Base-by-base conservation (phyloP, 2,329 filamentous ascomycete genomes). In the Blumeria graminis region DNA sequence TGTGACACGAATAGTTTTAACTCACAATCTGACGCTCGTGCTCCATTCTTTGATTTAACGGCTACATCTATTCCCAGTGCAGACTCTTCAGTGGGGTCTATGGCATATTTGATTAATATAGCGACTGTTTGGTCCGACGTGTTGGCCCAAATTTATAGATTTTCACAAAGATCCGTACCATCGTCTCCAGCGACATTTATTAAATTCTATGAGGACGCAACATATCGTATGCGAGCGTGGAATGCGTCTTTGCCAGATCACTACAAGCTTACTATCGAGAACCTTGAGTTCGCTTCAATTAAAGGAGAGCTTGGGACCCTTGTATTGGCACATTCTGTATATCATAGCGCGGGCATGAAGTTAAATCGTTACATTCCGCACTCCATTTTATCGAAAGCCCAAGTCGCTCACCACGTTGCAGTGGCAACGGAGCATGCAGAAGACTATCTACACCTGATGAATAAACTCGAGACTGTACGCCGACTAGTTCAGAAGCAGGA, bases 121-220 rank as follows among this genome's bases (percentile, higher is more conserved):
- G 72, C 77, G 14, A 74, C 79, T 16, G 73, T 84, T 7, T 86
- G 80, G 80, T 78, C 75, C 6, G 77, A 81, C 55, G 76, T 82
- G 1, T 74, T 80, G 63, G 73, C 76, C 13, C 75, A 77, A 52
- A 74, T 79, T 14, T 77, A 77, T 61, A 73, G 77, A 48, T 66
- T 72, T 22, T 68, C 72, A 3, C 62, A 64, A 52, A 56, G 60
- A 57, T 58, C 56, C 38, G 55, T 22, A 36, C 53, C 58, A 35
- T 35, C 56, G 7, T 56, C 55, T 63, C 68, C n/a, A 74, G 55
- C 60, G n/a, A 56, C 67, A 65, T 62, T 69, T 65, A 57, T 65
- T 68, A 63, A 69, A 6, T 76, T 77, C 60, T 74, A 81, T 57
- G 69, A 72, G 7, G 70, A 69, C n/a, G 73, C 73, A 1, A 68